A percentile compares a stretch with the other conserved stretches of the same genome.
Conservation (phyloP, 2,329 filamentous ascomycete genomes). For the Colletotrichum sp. region DNA sequence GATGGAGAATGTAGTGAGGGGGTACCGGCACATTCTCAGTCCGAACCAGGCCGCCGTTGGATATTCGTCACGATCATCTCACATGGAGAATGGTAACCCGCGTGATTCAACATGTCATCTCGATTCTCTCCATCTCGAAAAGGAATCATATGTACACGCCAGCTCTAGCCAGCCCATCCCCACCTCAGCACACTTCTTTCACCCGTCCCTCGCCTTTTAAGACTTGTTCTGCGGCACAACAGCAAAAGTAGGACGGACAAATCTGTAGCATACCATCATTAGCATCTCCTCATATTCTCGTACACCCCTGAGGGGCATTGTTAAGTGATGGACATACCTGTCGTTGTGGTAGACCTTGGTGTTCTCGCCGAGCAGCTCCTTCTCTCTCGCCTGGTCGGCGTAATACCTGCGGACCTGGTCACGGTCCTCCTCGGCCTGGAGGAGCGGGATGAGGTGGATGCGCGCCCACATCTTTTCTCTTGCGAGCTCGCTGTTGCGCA, state of each 20-base stretch:
- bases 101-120: not conserved
- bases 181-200: not conserved
- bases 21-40: not conserved
- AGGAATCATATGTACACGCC: slow-evolving; percentile 8
- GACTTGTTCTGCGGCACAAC: slow-evolving; percentile 70
- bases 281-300: not conserved
- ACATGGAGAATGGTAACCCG: rapidly evolving
- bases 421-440: slow-evolving; percentile 96
- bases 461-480: slow-evolving; percentile 99
- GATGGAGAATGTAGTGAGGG: too few relatives aligned
- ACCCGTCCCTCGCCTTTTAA: slow-evolving; percentile 32
- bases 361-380: slow-evolving; percentile 85
- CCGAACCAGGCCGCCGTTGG: rapidly evolving
- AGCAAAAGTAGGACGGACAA: slow-evolving; percentile 81
- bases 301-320: too few relatives aligned
- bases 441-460: slow-evolving; percentile 90
- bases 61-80: not conserved
- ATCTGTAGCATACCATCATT: slow-evolving; percentile 53
- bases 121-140: not conserved
- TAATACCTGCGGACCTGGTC: slow-evolving; percentile 88
- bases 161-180: not conserved
- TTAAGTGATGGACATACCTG: slow-evolving; percentile 61
- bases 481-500: slow-evolving; percentile 76
- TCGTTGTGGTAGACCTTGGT: slow-evolving; percentile 88
- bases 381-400: slow-evolving; percentile 88